Evolutionary conservation across 2,329 filamentous ascomycete genomes (phyloP).

Genomic region (Epichloe coenophiala): DNA sequence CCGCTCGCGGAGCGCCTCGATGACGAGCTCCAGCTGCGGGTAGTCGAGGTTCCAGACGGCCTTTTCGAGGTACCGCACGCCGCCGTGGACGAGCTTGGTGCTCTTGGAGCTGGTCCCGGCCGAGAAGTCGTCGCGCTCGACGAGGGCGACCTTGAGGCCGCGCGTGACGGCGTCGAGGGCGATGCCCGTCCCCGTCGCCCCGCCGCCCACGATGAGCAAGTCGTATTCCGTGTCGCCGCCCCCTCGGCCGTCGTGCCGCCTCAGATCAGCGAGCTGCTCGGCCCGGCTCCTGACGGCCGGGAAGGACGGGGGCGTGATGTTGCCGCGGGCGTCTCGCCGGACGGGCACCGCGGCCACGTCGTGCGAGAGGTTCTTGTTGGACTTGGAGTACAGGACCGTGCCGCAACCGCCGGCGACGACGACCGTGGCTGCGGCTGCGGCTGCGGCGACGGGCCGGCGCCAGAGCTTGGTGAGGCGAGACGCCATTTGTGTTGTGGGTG

Average conservation of each 20-base stretch:
- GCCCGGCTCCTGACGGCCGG: conserved; percentile 20
- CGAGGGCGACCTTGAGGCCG: conserved; percentile 65
- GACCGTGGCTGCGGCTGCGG: conserved; percentile 15
- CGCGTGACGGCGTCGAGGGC: conserved; percentile 69
- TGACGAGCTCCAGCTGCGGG: conserved; percentile 67
- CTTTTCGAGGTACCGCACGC: conserved; percentile 76
- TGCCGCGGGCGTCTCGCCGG: conserved; percentile 22
- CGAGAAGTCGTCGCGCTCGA: conserved; percentile 74
- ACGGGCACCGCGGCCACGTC: conserved; percentile 20
- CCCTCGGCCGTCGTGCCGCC: conserved; percentile 16
- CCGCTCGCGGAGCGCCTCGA: conserved; percentile 69
- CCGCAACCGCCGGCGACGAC: conserved; percentile 16
- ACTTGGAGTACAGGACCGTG: conserved; percentile 16
- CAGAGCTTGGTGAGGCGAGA: conserved; percentile 21
- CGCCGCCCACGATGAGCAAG: conserved; percentile 64
- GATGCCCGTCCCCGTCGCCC: conserved; percentile 68
- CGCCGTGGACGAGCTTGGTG: conserved; percentile 76
- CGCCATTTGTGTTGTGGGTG: conserved; percentile 17
- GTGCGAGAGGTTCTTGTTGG: conserved; percentile 17
- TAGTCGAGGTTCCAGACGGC: conserved; percentile 78
- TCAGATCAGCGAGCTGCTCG: conserved; percentile 27
- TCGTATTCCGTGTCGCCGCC: conserved; percentile 43
- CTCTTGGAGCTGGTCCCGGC: conserved; percentile 75
- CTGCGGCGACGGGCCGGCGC: conserved; percentile 21
- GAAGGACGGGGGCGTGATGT: conserved; percentile 27